phyloP scores from a whole-genome alignment of 1,284 basidiomycete genomes.

The Puccinia horiana region DNA sequence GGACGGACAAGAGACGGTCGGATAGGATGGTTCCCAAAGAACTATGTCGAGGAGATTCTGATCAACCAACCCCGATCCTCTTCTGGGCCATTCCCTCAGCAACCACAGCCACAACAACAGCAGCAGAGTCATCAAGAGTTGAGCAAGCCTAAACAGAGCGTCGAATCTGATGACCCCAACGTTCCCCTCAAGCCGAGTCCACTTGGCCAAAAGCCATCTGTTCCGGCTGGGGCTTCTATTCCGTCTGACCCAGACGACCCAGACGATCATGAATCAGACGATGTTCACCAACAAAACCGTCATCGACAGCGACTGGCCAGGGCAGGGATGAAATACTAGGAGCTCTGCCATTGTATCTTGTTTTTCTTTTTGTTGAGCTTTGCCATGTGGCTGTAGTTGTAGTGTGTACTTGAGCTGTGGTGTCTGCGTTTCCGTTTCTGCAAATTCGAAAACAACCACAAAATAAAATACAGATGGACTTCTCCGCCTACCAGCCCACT shows the following conservation, averaged over 20 bases:
- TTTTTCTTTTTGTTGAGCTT: not conserved
- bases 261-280: not conserved
- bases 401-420: too few relatives aligned
- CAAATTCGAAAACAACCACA: not conserved
- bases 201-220: not conserved
- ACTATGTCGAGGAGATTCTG: conserved; percentile 67
- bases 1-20: conserved; percentile 89
- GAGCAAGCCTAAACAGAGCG: not conserved
- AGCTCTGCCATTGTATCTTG: not conserved
- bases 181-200: not conserved
- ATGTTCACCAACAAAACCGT: not conserved
- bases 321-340: conserved; percentile 21
- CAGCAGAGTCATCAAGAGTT: not conserved
- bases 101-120: not conserved
- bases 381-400: not conserved
- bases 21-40: conserved; percentile 94
- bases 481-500: not conserved
- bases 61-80: conserved; percentile 15
- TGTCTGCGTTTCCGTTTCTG: too few relatives aligned
- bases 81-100: not conserved
- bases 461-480: not conserved
- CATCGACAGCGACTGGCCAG: conserved; percentile 5
- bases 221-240: not conserved
- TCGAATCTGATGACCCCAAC: not conserved
- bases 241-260: too few relatives aligned